phyloP scores from a whole-genome alignment of 208 protist genomes.

The Naegleria fowleri region DNA sequence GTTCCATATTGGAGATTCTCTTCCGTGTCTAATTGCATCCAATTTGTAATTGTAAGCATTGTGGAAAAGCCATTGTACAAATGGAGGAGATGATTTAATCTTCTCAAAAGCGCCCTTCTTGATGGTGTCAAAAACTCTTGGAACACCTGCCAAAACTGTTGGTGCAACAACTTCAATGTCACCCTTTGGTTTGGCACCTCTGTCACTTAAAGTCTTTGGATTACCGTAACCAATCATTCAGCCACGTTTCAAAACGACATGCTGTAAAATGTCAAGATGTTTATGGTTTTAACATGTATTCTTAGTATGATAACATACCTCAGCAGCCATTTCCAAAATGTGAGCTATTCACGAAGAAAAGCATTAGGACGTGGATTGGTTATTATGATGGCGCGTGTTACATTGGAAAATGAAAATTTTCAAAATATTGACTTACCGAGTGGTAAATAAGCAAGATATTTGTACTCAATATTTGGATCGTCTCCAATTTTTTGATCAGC shows the following conservation, averaged over 20 bases:
- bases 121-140: constrained; percentile 31
- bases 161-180: neutral
- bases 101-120: constrained; percentile 27
- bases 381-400: no score
- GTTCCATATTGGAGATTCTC: constrained; percentile 40
- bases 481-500: neutral
- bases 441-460: constrained; percentile 10
- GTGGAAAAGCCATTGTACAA: neutral
- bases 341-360: neutral
- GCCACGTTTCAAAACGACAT: neutral
- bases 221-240: neutral
- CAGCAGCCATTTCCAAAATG: constrained; percentile 19
- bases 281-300: no score
- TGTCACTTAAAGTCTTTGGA: neutral
- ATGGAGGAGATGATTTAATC: neutral
- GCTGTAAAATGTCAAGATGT: neutral
- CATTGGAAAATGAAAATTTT: no score
- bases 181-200: neutral
- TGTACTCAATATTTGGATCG: neutral
- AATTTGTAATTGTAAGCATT: neutral
- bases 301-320: no score
- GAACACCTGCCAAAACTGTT: constrained; percentile 21
- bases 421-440: no score
- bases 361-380: no score
- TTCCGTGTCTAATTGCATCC: neutral